These are phyloP conservation scores for Coemansia sp. DNA, from an alignment of 192 early-diverging fungal species.

Conservation along the genomic window DNA sequence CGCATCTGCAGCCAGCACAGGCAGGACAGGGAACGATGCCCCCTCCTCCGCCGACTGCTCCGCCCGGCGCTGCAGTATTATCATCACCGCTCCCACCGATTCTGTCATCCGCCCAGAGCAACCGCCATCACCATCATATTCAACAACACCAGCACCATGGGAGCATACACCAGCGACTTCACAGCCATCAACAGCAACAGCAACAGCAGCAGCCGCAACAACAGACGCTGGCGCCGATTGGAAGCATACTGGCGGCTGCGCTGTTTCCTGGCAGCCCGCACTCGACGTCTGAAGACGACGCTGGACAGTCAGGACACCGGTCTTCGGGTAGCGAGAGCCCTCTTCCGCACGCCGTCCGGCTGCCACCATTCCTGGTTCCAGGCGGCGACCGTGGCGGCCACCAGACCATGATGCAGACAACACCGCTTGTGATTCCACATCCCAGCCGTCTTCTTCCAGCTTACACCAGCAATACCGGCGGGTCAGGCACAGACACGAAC, in stretches of 20 bases:
- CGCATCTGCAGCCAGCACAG: conserved; percentile 47
- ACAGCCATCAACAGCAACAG: conserved; percentile 14
- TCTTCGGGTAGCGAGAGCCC: conserved; percentile 55
- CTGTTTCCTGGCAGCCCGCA: conserved; percentile 54
- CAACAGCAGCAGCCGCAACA: conserved; percentile 16
- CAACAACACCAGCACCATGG: conserved; percentile 17
- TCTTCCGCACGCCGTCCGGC: conserved; percentile 36
- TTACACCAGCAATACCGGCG: neutral
- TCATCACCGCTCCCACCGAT: conserved; percentile 41
- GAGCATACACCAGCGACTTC: conserved; percentile 18
- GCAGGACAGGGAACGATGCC: conserved; percentile 47
- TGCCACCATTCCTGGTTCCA: conserved; percentile 48
- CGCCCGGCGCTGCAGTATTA: neutral
- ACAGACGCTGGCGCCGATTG: conserved; percentile 42
- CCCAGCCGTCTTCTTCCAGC: conserved; percentile 29
- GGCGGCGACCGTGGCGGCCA: conserved; percentile 51
- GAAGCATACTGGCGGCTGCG: conserved; percentile 42
- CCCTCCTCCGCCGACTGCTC: conserved; percentile 44
- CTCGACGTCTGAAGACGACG: conserved; percentile 45
- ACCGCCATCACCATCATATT: conserved; percentile 13
- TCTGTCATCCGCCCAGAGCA: conserved; percentile 15
- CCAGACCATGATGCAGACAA: conserved; percentile 51
- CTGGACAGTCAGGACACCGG: conserved; percentile 39
- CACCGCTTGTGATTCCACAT: conserved; percentile 47
- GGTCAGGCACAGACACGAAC: neutral